Percentiles rank a stretch among this genome's conserved stretches.
Conservation (phyloP, 805 yeast genomes). For the Candida taoyuanica region DNA sequence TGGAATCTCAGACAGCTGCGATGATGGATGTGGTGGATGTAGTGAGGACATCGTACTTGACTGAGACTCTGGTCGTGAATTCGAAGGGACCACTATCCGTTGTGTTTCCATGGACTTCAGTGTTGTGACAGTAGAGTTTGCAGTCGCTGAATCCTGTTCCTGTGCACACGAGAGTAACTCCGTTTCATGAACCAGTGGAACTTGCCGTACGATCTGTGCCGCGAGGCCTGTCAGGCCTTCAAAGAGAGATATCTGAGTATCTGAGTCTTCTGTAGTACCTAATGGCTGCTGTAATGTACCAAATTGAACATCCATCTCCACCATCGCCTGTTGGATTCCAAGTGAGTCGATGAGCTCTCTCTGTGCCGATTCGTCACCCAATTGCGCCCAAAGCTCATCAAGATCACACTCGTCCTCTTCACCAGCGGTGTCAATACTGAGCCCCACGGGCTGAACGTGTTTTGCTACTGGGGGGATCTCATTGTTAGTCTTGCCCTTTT, state of each 20-base stretch:
- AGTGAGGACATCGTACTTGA: too few relatives aligned
- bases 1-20: too few relatives aligned
- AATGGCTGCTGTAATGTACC: neutral
- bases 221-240: conserved; percentile 16
- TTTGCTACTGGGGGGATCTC: conserved; percentile 10
- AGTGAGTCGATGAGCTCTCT: conserved; percentile 1
- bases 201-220: conserved; percentile 1
- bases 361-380: neutral
- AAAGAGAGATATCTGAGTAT: conserved; percentile 9
- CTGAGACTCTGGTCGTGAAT: too few relatives aligned
- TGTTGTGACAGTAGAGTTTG: too few relatives aligned
- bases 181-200: conserved; percentile 2
- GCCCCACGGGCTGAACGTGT: conserved; percentile 3
- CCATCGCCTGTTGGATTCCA: conserved; percentile 5
- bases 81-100: too few relatives aligned
- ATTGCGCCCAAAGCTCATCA: neutral
- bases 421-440: too few relatives aligned
- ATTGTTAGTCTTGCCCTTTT: too few relatives aligned
- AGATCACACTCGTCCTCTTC: neutral
- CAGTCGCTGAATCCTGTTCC: too few relatives aligned
- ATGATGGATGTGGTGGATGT: too few relatives aligned
- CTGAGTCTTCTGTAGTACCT: neutral
- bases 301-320: too few relatives aligned
- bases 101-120: too few relatives aligned
- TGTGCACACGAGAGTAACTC: too few relatives aligned